Percentiles rank a stretch among this genome's conserved stretches.
phyloP scores from a whole-genome alignment of 768 basidiomycete species.

The Megacollybia marginata region DNA sequence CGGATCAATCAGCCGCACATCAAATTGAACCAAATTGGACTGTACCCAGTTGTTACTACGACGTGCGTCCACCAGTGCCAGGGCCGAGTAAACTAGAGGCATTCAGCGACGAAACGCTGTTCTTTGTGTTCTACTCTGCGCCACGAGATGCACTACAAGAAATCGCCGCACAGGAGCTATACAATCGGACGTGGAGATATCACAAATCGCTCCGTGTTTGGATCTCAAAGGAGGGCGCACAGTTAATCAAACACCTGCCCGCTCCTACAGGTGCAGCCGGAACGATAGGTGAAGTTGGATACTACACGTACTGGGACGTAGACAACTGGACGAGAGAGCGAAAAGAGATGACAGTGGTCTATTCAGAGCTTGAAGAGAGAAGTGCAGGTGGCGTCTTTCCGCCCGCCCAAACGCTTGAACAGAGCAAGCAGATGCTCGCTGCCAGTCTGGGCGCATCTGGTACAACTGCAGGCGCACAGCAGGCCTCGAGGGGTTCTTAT shows the following conservation, averaged over 20 bases:
- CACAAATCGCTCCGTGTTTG: conserved; percentile 84
- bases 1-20: conserved; percentile 80
- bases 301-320: conserved; percentile 87
- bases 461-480: too few relatives aligned
- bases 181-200: conserved; percentile 90
- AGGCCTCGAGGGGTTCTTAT: too few relatives aligned
- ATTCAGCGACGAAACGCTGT: conserved; percentile 94
- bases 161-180: conserved; percentile 93
- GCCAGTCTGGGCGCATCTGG: too few relatives aligned
- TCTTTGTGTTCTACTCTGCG: conserved; percentile 97
- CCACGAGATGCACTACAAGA: conserved; percentile 91
- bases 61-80: conserved; percentile 81
- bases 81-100: conserved; percentile 72
- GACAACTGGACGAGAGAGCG: conserved; percentile 73
- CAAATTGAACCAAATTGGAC: conserved; percentile 89
- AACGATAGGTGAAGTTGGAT: conserved; percentile 62
- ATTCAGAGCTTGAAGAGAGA: conserved; percentile 72
- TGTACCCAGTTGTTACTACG: conserved; percentile 81
- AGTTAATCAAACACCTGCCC: conserved; percentile 67
- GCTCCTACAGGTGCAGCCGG: conserved; percentile 21
- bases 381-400: conserved; percentile 51
- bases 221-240: conserved; percentile 86
- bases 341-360: conserved; percentile 72
- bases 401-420: not conserved
- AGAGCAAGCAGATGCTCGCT: too few relatives aligned